These are phyloP conservation scores for Mycena metata DNA, from an alignment of 768 basidiomycete genomes.

Conservation along the genomic window DNA sequence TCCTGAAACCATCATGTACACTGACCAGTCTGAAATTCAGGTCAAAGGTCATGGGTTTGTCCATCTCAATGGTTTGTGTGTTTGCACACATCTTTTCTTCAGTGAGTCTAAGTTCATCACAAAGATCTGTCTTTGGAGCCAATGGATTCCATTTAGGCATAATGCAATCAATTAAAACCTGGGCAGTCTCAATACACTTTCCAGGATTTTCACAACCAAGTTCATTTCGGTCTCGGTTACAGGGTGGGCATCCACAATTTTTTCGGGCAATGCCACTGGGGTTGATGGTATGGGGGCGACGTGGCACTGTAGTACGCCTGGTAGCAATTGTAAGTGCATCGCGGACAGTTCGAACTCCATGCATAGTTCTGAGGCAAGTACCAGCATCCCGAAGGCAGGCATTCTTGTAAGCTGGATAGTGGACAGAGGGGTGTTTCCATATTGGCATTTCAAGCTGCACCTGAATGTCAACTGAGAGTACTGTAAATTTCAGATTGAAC, in stretches of 20 bases:
- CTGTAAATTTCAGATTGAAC: slow-evolving; percentile 14
- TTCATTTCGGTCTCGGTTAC: slow-evolving; percentile 8
- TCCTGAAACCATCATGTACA: background rate
- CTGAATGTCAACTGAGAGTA: background rate
- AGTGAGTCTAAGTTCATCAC: background rate
- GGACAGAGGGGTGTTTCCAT: slow-evolving; percentile 6
- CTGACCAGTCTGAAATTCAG: slow-evolving; percentile 1
- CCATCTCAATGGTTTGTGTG: background rate
- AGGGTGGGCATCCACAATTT: slow-evolving; percentile 18
- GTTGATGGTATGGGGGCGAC: slow-evolving; percentile 6
- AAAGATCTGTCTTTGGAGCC: background rate
- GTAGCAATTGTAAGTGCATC: slow-evolving; percentile 5
- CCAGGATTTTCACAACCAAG: slow-evolving; percentile 1
- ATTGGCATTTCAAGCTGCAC: slow-evolving; percentile 7
- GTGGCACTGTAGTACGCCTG: slow-evolving; percentile 1
- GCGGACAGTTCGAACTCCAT: slow-evolving; percentile 1
- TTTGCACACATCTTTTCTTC: background rate
- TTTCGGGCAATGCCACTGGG: slow-evolving; percentile 1
- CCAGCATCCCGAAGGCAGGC: background rate
- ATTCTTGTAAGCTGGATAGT: slow-evolving; percentile 1
- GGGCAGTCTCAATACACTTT: slow-evolving; percentile 11
- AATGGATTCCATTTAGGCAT: slow-evolving; percentile 16
- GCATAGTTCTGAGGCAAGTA: slow-evolving; percentile 4
- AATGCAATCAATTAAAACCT: slow-evolving; percentile 1
- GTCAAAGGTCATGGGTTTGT: too few species aligned